Conservation (phyloP, 192 early-diverging fungal species). For the Jimgerdemannia lactiflua region DNA sequence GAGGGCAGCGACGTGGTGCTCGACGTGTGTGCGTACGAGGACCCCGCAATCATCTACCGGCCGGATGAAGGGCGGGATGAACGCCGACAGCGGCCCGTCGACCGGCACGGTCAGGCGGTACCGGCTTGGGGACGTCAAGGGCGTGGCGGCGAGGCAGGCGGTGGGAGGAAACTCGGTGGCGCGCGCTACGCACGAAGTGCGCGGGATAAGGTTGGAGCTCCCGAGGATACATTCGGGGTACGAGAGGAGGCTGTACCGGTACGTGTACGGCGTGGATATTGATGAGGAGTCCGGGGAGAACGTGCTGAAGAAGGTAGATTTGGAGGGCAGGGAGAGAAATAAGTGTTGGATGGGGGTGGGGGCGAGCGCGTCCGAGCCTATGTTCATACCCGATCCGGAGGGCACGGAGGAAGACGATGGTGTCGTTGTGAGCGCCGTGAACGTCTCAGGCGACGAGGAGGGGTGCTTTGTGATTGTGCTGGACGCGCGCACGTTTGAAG, state of each 20-base stretch:
- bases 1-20: constrained; percentile 30
- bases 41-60: constrained; percentile 29
- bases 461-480: constrained; percentile 26
- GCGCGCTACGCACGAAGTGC: constrained; percentile 18
- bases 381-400: constrained; percentile 22
- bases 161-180: not conserved
- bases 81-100: no score
- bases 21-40: constrained; percentile 31
- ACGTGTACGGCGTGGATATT: constrained; percentile 27
- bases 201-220: constrained; percentile 29
- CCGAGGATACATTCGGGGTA: constrained; percentile 29
- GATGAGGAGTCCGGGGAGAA: constrained; percentile 23
- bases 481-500: constrained; percentile 25
- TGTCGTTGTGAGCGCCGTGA: constrained; percentile 29
- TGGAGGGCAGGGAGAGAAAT: constrained; percentile 15
- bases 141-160: constrained; percentile 21
- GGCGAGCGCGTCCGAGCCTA: constrained; percentile 28
- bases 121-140: constrained; percentile 25
- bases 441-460: constrained; percentile 9
- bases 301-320: constrained; percentile 30
- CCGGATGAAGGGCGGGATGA: constrained; percentile 23
- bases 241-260: constrained; percentile 23
- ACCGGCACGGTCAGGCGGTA: constrained; percentile 17
- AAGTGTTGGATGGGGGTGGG: constrained; percentile 28
- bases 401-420: constrained; percentile 37